Evolutionary conservation across 2,329 filamentous ascomycete species (phyloP).

Genomic region (Madurella mycetomatis): DNA sequence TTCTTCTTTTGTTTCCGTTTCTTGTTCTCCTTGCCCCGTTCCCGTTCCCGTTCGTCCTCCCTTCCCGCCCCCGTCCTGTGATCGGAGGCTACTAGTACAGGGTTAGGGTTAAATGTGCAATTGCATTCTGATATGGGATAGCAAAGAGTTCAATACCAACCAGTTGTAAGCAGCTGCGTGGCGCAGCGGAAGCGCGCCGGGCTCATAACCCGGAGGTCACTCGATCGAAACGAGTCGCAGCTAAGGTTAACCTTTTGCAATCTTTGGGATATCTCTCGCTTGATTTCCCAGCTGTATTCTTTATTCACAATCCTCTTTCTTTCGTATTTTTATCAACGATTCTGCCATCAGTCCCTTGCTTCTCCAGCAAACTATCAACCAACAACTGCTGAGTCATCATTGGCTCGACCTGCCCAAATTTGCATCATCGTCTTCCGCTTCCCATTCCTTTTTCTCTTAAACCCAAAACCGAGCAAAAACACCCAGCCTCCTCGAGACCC

Average conservation of each 20-base stretch:
- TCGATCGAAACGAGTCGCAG: constrained; percentile 26
- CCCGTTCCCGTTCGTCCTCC: too few species aligned
- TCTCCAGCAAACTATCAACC: too few species aligned
- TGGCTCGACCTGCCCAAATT: too few species aligned
- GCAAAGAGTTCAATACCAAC: not conserved
- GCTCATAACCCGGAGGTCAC: constrained; percentile 30
- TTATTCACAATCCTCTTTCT: constrained; percentile 1
- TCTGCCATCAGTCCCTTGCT: too few species aligned
- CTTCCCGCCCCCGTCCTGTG: too few species aligned
- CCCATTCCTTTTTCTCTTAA: not conserved
- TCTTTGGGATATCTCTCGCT: not conserved
- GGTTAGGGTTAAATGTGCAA: too few species aligned
- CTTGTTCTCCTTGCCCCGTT: too few species aligned
- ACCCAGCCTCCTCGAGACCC: not conserved
- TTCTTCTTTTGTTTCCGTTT: too few species aligned
- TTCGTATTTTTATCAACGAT: not conserved
- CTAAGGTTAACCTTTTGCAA: constrained; percentile 12
- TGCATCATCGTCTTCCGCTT: not conserved
- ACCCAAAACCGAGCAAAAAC: not conserved
- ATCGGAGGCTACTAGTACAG: too few species aligned
- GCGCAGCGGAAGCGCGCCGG: constrained; percentile 28
- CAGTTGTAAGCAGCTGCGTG: constrained; percentile 21
- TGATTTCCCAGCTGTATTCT: not conserved
- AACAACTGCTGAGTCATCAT: not conserved
- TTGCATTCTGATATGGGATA: too few species aligned